phyloP scores from a whole-genome alignment of 2,329 filamentous ascomycete genomes.

The Ceratocystis alfenasii region DNA sequence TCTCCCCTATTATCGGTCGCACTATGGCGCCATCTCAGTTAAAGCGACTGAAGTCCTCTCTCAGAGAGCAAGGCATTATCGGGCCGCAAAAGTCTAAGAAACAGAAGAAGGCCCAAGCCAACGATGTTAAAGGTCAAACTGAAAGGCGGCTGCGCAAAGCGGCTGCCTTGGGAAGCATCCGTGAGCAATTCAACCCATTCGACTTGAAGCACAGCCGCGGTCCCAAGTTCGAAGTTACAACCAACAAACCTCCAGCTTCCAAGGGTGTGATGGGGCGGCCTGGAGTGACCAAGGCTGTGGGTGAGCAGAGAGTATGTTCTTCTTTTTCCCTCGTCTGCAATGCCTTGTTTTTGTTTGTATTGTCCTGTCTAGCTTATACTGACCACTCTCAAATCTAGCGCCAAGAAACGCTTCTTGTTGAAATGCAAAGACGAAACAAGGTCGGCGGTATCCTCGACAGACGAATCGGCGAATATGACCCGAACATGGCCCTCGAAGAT shows the following conservation, averaged over 20 bases:
- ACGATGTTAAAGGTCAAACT: constrained; percentile 50
- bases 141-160: constrained; percentile 67
- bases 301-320: constrained; percentile 63
- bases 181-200: constrained; percentile 96
- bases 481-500: constrained; percentile 85
- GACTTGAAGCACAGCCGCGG: constrained; percentile 75
- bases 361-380: constrained; percentile 23
- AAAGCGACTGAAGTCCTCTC: constrained; percentile 84
- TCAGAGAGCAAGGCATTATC: constrained; percentile 78
- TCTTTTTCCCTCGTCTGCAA: neutral
- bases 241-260: constrained; percentile 41
- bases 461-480: constrained; percentile 91
- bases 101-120: constrained; percentile 64
- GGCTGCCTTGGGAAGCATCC: constrained; percentile 70
- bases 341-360: neutral
- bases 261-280: constrained; percentile 60
- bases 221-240: constrained; percentile 77
- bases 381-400: constrained; percentile 39
- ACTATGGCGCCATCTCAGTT: constrained; percentile 90
- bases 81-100: constrained; percentile 93
- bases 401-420: constrained; percentile 70
- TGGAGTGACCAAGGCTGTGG: constrained; percentile 69
- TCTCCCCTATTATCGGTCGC: constrained; percentile 22
- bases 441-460: constrained; percentile 85
- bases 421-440: constrained; percentile 82